Conservation (phyloP, 2,329 filamentous ascomycete genomes). For the Cryphonectria carpinicola region DNA sequence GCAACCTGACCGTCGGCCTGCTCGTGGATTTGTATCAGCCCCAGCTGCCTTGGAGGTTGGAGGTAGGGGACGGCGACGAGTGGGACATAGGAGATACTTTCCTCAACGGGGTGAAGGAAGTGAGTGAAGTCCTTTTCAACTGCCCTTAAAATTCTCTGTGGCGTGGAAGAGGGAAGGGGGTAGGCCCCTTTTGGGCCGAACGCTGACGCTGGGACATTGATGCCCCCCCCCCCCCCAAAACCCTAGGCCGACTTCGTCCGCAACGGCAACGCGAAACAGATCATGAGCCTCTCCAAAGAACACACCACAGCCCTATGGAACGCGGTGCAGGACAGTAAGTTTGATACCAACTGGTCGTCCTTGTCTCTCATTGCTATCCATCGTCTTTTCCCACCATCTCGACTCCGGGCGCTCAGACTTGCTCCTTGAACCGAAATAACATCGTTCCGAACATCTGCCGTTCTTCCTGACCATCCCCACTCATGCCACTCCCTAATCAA, state of each 20-base stretch:
- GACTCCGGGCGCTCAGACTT: slow-evolving; percentile 11
- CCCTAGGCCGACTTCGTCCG: slow-evolving; percentile 78
- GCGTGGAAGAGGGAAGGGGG: not conserved
- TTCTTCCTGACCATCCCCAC: not conserved
- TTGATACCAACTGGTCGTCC: not conserved
- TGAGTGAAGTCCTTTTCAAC: slow-evolving; percentile 36
- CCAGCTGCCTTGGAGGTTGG: slow-evolving; percentile 57
- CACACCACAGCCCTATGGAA: slow-evolving; percentile 84
- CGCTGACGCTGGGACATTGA: slow-evolving; percentile 12
- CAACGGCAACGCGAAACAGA: slow-evolving; percentile 84
- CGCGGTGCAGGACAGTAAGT: slow-evolving; percentile 72
- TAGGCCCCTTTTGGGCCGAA: not conserved
- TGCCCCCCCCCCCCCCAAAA: not conserved
- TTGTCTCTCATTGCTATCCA: not conserved
- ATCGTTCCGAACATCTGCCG: not conserved
- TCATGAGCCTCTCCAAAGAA: slow-evolving; percentile 85
- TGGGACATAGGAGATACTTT: slow-evolving; percentile 68
- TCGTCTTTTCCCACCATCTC: not conserved
- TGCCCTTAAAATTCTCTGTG: not conserved
- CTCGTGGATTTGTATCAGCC: slow-evolving; percentile 62
- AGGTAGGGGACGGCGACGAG: slow-evolving; percentile 56
- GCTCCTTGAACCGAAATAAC: not conserved
- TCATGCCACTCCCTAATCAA: not conserved
- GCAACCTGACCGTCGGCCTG: slow-evolving; percentile 57
- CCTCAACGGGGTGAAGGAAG: slow-evolving; percentile 67